Evolutionary conservation across 2,329 filamentous ascomycete species (phyloP), one percentile per base, ranked within the genome.

Genomic region (Ophiocordyceps unilateralis): DNA sequence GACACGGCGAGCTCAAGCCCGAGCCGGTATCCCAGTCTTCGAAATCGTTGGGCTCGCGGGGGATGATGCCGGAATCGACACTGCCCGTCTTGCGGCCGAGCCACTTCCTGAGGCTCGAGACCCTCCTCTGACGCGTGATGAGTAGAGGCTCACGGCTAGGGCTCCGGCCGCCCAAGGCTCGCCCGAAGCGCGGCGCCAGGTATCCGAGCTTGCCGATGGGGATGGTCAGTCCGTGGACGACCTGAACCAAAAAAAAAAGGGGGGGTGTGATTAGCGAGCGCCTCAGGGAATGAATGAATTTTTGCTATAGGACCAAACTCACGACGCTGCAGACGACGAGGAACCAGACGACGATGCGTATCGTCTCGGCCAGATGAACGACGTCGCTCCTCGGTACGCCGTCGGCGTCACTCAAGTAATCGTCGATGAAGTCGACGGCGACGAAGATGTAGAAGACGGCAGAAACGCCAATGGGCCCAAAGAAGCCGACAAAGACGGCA

Each of bases 401-500:
- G 42, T 83, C 64, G 8, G 76, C 72, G 0, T 69, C 51, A 17
- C 53, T 73, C n/a, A 75, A 53, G 2, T 56, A 53, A 46, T 62
- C 24, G 58, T 62, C 41, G 17, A 95, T 66, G 47, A 88, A 94
- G 21, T 93, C 83, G 1, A 83, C 59, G 36, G 74, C 80, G 47
- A 94, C 68, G 54, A 87, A 93, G 6, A 95, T 69, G 56, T 95
- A 94, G 57, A 93, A 95, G 19, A 94, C 74, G 1, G 86, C 88
- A 15, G 83, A 85, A 1, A 94, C 87, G 3, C 89, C 87, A 44
- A 95, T 88, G 0, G 88, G 88, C 0, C 88, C 88, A 49, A 95
- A 95, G 65, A 93, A 94, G 0, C 88, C 88, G 8, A 91, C 83
- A 53, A 93, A 94, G 0, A 83, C 62, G 2, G 86, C 86, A 50